Conservation (phyloP, 1,139 yeast genomes). For the Magnusiomyces ingens region DNA sequence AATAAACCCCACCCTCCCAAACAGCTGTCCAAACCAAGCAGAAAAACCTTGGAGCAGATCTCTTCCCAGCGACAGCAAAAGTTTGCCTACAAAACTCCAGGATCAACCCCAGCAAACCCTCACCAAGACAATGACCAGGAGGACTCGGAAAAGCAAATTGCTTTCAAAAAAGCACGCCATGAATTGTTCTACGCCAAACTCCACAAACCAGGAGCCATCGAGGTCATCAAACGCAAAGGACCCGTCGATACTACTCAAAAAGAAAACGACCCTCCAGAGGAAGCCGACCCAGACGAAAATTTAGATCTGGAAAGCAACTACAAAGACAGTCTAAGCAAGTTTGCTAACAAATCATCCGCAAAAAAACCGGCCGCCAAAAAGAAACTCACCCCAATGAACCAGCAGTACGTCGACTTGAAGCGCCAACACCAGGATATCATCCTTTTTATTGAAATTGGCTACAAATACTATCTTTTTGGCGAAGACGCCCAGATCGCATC, state of each 20-base stretch:
- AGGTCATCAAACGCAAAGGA: slow-evolving; percentile 14
- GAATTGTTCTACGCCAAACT: slow-evolving; percentile 17
- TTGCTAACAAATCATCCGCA: background rate
- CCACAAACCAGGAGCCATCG: slow-evolving; percentile 21
- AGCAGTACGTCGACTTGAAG: slow-evolving; percentile 65
- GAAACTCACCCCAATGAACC: slow-evolving; percentile 69
- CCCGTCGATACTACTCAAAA: slow-evolving; percentile 4
- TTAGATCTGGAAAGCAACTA: too few species aligned
- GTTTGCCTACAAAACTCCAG: too few species aligned
- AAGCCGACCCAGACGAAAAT: background rate
- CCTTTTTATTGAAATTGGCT: slow-evolving; percentile 81
- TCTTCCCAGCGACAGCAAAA: too few species aligned
- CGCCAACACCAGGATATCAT: slow-evolving; percentile 54
- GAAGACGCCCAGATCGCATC: slow-evolving; percentile 73
- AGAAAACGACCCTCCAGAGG: slow-evolving; percentile 2
- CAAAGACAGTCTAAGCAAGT: too few species aligned
- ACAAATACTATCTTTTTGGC: slow-evolving; percentile 81
- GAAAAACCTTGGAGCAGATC: too few species aligned
- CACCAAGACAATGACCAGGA: too few species aligned
- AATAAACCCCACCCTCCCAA: too few species aligned
- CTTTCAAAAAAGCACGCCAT: slow-evolving; percentile 6
- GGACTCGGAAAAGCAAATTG: too few species aligned
- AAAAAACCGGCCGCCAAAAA: slow-evolving; percentile 1
- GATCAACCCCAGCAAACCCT: too few species aligned
- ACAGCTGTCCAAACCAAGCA: too few species aligned